A percentile compares a stretch with the other conserved stretches of the same genome.
Evolutionary conservation across 352 stramenopile genomes (phyloP).

Genomic region (Achlya hypogyna): DNA sequence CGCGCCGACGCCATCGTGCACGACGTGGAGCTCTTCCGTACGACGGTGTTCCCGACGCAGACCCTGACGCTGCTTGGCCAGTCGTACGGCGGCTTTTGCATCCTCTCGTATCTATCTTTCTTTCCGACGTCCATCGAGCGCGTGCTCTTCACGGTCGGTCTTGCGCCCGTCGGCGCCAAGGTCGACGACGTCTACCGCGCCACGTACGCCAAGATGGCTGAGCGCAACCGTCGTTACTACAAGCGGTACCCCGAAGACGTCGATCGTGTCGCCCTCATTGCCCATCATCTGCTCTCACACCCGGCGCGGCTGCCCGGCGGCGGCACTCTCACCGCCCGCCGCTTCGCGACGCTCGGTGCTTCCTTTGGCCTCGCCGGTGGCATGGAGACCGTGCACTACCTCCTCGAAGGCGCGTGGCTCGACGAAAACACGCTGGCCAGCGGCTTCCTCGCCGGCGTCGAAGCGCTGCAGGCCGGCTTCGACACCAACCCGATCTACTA

Average conservation of each 20-base stretch:
- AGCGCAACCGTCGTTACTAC: slow-evolving; percentile 54
- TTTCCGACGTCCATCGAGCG: slow-evolving; percentile 32
- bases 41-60: slow-evolving; percentile 30
- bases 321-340: slow-evolving; percentile 43
- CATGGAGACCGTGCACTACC: slow-evolving; percentile 46
- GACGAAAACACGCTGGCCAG: slow-evolving; percentile 25
- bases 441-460: slow-evolving; percentile 47
- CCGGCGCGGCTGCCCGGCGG: slow-evolving; percentile 31
- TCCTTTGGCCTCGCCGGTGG: slow-evolving; percentile 32
- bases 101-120: slow-evolving; percentile 56
- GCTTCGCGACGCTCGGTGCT: slow-evolving; percentile 57
- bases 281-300: slow-evolving; percentile 28
- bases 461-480: slow-evolving; percentile 44
- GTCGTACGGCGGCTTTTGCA: slow-evolving; percentile 65
- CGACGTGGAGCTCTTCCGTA: slow-evolving; percentile 51
- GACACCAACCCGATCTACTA: slow-evolving; percentile 71
- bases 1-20: slow-evolving; percentile 53
- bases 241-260: slow-evolving; percentile 60
- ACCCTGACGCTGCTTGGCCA: slow-evolving; percentile 35
- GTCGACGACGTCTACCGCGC: slow-evolving; percentile 35
- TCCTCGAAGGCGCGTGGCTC: slow-evolving; percentile 27
- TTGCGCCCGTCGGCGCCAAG: slow-evolving; percentile 46
- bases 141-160: slow-evolving; percentile 52
- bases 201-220: slow-evolving; percentile 39
- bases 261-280: slow-evolving; percentile 40